Evolutionary conservation across 169 alveolate genomes (phyloP).

Genomic region (Plasmodium adleri): DNA sequence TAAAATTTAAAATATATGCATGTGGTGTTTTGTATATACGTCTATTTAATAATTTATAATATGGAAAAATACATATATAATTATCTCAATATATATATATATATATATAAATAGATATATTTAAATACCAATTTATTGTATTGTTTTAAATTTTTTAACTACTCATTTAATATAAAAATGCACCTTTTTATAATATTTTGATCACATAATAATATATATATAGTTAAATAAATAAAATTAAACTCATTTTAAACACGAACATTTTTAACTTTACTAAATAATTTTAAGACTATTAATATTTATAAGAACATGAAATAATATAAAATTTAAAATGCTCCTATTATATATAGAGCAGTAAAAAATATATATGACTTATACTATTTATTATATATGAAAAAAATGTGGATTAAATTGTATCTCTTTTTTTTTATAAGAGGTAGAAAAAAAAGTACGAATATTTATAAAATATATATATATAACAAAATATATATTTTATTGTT

Average conservation of each 20-base stretch:
- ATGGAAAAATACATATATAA: no score
- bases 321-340: no score
- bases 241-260: conserved; percentile 22
- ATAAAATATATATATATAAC: no score
- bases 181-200: conserved; percentile 11
- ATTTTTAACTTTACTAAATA: conserved; percentile 26
- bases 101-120: conserved; percentile 9
- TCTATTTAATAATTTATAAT: conserved; percentile 1
- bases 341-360: no score
- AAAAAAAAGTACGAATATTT: no score
- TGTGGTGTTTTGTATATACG: neutral
- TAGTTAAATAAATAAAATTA: conserved; percentile 11
- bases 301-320: neutral
- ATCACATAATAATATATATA: neutral
- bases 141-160: conserved; percentile 47
- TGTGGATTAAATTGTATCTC: no score
- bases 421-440: no score
- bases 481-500: no score
- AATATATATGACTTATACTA: no score
- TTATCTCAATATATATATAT: conserved; percentile 1
- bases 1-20: no score
- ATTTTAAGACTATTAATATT: conserved; percentile 12
- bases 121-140: conserved; percentile 19
- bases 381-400: no score
- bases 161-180: conserved; percentile 56